phyloP scores from a whole-genome alignment of 768 basidiomycete genomes.

The Leucocoprinus sp. region DNA sequence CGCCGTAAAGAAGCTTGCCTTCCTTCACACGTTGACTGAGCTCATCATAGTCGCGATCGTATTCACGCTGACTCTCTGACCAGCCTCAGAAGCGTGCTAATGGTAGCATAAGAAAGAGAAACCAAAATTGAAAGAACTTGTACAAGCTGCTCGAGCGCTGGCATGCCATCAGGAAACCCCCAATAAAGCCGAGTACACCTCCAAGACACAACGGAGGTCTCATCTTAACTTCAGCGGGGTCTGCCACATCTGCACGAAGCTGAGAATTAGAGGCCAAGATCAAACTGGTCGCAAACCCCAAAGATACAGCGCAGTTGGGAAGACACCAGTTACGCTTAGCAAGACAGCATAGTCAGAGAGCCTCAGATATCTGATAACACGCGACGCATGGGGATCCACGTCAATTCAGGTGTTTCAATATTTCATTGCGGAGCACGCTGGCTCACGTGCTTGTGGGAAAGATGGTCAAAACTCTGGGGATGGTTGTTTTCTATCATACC shows the following conservation, averaged over 20 bases:
- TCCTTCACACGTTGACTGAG: conserved; percentile 63
- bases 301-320: conserved; percentile 71
- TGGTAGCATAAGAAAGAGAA: conserved; percentile 8
- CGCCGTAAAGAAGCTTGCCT: conserved; percentile 83
- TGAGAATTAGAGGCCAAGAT: conserved; percentile 7
- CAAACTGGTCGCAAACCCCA: conserved; percentile 55
- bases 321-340: conserved; percentile 75
- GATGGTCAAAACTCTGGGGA: conserved; percentile 14
- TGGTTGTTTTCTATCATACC: conserved; percentile 14
- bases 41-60: conserved; percentile 69
- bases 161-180: conserved; percentile 91
- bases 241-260: conserved; percentile 36
- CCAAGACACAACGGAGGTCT: conserved; percentile 40
- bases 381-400: conserved; percentile 79
- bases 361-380: conserved; percentile 87
- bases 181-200: conserved; percentile 75
- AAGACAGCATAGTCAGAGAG: conserved; percentile 81
- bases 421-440: conserved; percentile 24
- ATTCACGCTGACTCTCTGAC: conserved; percentile 82
- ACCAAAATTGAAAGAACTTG: conserved; percentile 11
- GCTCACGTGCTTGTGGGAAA: conserved; percentile 22
- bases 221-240: conserved; percentile 32
- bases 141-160: conserved; percentile 79
- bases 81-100: conserved; percentile 91
- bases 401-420: conserved; percentile 75